Percentiles rank a stretch among this genome's conserved stretches.
Evolutionary conservation across 176 grass and related monocot species (phyloP).

Genomic region (Chloris gayana): DNA sequence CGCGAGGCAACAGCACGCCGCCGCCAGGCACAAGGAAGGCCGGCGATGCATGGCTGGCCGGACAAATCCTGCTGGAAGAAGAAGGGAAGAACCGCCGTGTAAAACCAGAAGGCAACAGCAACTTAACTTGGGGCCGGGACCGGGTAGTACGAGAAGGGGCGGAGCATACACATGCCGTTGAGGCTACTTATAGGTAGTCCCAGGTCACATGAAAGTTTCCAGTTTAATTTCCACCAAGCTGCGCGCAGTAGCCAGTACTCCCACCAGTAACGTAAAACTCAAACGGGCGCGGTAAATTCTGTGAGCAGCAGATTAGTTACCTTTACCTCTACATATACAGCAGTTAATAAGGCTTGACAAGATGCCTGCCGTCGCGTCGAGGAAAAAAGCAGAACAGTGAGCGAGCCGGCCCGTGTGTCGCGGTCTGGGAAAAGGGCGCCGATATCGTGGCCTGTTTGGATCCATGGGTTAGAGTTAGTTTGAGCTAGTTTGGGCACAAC

Average conservation of each 20-base stretch:
- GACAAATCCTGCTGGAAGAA: background rate
- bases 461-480: too few relatives aligned
- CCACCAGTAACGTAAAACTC: too few relatives aligned
- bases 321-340: too few relatives aligned
- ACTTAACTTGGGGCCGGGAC: too few relatives aligned
- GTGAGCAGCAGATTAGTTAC: too few relatives aligned
- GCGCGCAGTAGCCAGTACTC: too few relatives aligned
- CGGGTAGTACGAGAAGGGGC: background rate
- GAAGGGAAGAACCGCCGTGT: background rate
- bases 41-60: constrained; percentile 10
- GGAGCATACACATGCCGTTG: too few relatives aligned
- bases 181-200: background rate
- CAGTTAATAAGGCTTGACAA: constrained; percentile 24
- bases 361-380: constrained; percentile 24
- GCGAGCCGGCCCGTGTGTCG: background rate
- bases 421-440: constrained; percentile 35
- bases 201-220: background rate
- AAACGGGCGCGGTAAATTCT: too few relatives aligned
- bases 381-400: background rate
- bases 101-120: background rate
- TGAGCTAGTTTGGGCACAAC: too few relatives aligned
- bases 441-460: too few relatives aligned
- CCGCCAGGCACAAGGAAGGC: background rate
- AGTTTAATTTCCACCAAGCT: background rate
- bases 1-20: background rate